Percentiles rank a stretch among this genome's conserved stretches.
Conservation (phyloP, 371 early-diverging fungal species). For the Apophysomyces ossiformis region DNA sequence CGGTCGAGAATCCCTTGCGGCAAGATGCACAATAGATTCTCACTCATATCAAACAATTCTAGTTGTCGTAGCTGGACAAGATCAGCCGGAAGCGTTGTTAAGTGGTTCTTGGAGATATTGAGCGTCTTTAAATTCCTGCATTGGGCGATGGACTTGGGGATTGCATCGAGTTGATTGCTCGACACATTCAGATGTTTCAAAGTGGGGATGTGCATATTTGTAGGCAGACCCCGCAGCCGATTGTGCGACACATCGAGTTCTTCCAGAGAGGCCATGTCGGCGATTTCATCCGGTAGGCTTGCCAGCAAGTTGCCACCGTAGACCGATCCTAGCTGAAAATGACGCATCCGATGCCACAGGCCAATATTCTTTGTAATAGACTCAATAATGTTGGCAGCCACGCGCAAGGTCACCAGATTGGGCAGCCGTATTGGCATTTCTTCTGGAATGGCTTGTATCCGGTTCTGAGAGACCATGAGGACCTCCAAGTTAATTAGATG, state of each 20-base stretch:
- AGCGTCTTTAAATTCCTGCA: conserved; percentile 48
- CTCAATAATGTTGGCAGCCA: conserved; percentile 58
- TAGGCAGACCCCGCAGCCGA: conserved; percentile 49
- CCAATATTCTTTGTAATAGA: conserved; percentile 47
- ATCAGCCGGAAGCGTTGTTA: conserved; percentile 62
- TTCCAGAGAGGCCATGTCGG: conserved; percentile 48
- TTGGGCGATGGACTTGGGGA: conserved; percentile 63
- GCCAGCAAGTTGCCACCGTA: conserved; percentile 62
- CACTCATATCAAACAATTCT: conserved; percentile 64
- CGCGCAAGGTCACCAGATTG: conserved; percentile 50
- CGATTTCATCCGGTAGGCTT: conserved; percentile 49
- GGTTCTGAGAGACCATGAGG: conserved; percentile 61
- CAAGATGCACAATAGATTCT: conserved; percentile 65
- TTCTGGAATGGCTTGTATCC: conserved; percentile 46
- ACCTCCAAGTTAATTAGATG: conserved; percentile 51
- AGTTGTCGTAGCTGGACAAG: conserved; percentile 55
- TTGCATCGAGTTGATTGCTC: conserved; percentile 59
- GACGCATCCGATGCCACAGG: conserved; percentile 51
- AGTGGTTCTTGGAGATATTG: conserved; percentile 61
- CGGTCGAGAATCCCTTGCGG: conserved; percentile 64
- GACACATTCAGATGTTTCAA: conserved; percentile 50
- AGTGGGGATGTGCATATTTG: conserved; percentile 32
- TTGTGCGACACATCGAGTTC: conserved; percentile 65
- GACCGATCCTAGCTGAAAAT: conserved; percentile 63
- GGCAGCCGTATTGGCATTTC: conserved; percentile 47